Evolutionary conservation across 106 monocot genomes (phyloP).

Genomic region (Iris macrosiphon): DNA sequence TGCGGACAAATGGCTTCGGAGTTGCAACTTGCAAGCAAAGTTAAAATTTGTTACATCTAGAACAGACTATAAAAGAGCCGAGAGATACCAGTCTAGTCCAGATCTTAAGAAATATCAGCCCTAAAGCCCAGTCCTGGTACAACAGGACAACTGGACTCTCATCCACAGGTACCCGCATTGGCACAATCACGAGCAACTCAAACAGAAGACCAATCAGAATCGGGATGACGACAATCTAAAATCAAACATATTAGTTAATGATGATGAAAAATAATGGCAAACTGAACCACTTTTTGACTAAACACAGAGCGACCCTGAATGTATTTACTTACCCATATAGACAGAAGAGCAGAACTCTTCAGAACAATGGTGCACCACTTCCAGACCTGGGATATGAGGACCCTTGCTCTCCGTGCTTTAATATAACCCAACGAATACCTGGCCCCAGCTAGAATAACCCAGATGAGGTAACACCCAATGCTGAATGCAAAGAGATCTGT

Average conservation of each 20-base stretch:
- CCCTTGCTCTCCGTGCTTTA: slow-evolving; percentile 33
- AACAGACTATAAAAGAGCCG: too few species aligned
- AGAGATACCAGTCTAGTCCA: slow-evolving; percentile 88
- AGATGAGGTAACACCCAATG: slow-evolving; percentile 88
- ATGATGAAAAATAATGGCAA: not conserved
- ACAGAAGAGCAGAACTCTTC: slow-evolving; percentile 81
- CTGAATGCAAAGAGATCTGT: slow-evolving; percentile 97
- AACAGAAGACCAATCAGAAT: slow-evolving; percentile 94
- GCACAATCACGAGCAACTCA: slow-evolving; percentile 89
- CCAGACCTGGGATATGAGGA: slow-evolving; percentile 57
- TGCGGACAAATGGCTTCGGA: too few species aligned
- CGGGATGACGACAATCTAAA: slow-evolving; percentile 84
- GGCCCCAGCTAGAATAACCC: slow-evolving; percentile 58
- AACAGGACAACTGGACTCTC: slow-evolving; percentile 94
- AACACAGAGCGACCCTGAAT: not conserved
- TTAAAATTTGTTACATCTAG: too few species aligned
- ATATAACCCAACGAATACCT: slow-evolving; percentile 68
- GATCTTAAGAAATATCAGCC: slow-evolving; percentile 88
- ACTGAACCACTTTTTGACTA: too few species aligned
- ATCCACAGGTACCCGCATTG: slow-evolving; percentile 97
- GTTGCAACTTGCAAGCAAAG: too few species aligned
- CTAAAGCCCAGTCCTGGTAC: slow-evolving; percentile 98
- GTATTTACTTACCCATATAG: slow-evolving; percentile 78
- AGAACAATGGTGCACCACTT: slow-evolving; percentile 83
- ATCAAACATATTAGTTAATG: not conserved